Evolutionary conservation across 768 basidiomycete species (phyloP), one percentile per base, ranked within the genome.

Genomic region (Cytidiella melzeri): DNA sequence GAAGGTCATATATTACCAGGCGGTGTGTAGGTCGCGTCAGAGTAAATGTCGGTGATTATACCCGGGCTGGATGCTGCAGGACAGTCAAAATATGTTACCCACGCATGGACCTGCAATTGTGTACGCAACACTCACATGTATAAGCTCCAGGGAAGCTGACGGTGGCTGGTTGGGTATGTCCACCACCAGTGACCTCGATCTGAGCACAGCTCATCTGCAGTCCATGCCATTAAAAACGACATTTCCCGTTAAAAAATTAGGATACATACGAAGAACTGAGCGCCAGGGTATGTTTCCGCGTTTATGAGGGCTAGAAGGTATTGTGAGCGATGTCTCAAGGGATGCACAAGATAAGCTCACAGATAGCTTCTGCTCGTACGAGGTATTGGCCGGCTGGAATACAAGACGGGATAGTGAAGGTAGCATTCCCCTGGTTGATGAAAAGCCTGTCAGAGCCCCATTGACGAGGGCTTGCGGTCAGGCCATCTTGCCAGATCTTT

Each of bases 261-360:
- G 40, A 15, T 11, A 40, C 51, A 44, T 27, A 55, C 77, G 55
- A 77, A 81, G 66, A 81, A 67, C 50, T 80, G 76, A 25, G 79
- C 79, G 30, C 79, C 78, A 34, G 75, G 76, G 56, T 77, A 77
- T 9, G 55, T 66, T 3, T 54, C 44, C 0, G 73, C 75, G 15
- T 60, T 70, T 50, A 72, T 74, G 27, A 77, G 61, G 44, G 73
- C 74, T 76, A 43, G 9, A 34, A 34, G 15, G 6, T 7, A 15
- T 5, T 19, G 27, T 5, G n/a, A 21, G 24, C 19, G n/a, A n/a
- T n/a, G n/a, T 3, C 4, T 11, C 7, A 7, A n/a, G 25, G 21
- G 3, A 28, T 27, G 21, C 4, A 38, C 3, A 7, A 40, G 15
- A 23, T 39, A 39, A 4, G 51, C 64, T 20, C 55, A 76, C 73